Evolutionary conservation across 805 yeast species (phyloP), one percentile per base, ranked within the genome.

Genomic region (Candida taoyuanica): DNA sequence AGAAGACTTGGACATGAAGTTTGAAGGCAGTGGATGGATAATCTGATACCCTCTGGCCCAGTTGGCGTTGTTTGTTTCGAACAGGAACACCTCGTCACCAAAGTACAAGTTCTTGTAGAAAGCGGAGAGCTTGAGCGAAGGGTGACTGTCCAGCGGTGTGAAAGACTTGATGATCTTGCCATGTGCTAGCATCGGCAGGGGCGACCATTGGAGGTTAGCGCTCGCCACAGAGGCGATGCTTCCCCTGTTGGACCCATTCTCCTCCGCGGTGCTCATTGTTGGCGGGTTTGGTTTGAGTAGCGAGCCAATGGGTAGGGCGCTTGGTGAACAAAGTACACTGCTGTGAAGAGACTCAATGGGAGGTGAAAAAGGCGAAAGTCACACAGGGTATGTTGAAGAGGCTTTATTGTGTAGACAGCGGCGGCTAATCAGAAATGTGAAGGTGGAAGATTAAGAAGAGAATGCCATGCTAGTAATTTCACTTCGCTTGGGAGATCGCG

Each of bases 31-130:
- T 6, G 94, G 89, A 42, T 78, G 72, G 27, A 81, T 65, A 25
- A 82, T 63, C 4, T 76, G 68, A 58, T 87, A 86, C 11, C 88
- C 95, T 49, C 95, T 70, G 17, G 79, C 86, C 95, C 95, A 87
- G 44, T 71, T 71, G 16, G 68, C 68, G 29, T 63, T 59, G 58
- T 73, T 67, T 33, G 71, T 64, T 55, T 86, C 95, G 54, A 85
- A 83, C 15, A 85, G 64, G 56, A 73, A 84, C 23, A 83, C 77
- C 46, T 81, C 85, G 59, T 85, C 94, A 25, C 95, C 95, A 16
- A 81, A 80, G 52, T 76, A 81, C 32, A 81, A 58, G 55, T 81
- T 75, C 42, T 64, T 65, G 59, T 68, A 71, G 44, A 66, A 63
- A 21, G 57, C 57, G 3, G 62, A 57, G 15, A 55, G 42, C 20